Percentiles rank a stretch among this genome's conserved stretches.
These are phyloP conservation scores for Hypoxylon sp. DNA, from an alignment of 2,329 filamentous ascomycete species.

Conservation along the genomic window DNA sequence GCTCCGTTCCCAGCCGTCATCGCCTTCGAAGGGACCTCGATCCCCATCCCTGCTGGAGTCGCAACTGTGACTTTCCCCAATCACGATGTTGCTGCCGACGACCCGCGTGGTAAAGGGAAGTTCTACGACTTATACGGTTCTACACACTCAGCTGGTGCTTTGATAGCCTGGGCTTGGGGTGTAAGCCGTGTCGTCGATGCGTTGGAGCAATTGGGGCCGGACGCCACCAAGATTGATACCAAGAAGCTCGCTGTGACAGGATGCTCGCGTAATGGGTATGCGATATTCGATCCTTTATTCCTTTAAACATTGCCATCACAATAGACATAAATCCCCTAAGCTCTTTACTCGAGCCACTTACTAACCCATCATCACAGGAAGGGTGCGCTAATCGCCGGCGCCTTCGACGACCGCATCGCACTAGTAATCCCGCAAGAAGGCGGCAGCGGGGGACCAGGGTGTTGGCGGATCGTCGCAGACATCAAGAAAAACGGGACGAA, in stretches of 20 bases:
- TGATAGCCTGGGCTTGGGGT: conserved; percentile 66
- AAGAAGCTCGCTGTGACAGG: conserved; percentile 60
- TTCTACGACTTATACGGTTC: conserved; percentile 65
- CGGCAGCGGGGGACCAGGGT: conserved; percentile 63
- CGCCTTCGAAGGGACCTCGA: conserved; percentile 58
- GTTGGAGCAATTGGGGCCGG: conserved; percentile 56
- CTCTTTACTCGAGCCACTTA: too few relatives aligned
- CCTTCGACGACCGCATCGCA: conserved; percentile 62
- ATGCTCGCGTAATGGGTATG: conserved; percentile 65
- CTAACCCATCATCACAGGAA: too few relatives aligned
- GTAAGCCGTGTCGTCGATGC: conserved; percentile 64
- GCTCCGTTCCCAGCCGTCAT: conserved; percentile 64
- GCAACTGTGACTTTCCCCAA: conserved; percentile 65
- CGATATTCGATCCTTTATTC: too few relatives aligned
- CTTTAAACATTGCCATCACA: too few relatives aligned
- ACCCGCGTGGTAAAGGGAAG: conserved; percentile 61
- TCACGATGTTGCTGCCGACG: conserved; percentile 61
- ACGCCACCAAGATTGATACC: conserved; percentile 54
- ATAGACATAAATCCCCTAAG: too few relatives aligned
- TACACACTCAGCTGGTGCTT: conserved; percentile 59
- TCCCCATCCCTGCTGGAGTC: conserved; percentile 61
- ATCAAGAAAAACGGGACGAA: conserved; percentile 59
- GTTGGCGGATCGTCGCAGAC: conserved; percentile 58
- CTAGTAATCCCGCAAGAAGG: conserved; percentile 65
- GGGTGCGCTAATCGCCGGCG: conserved; percentile 63